These are phyloP conservation scores for Miscanthus lutarioriparius DNA, from an alignment of 176 grass and related monocot genomes.

Conservation along the genomic window DNA sequence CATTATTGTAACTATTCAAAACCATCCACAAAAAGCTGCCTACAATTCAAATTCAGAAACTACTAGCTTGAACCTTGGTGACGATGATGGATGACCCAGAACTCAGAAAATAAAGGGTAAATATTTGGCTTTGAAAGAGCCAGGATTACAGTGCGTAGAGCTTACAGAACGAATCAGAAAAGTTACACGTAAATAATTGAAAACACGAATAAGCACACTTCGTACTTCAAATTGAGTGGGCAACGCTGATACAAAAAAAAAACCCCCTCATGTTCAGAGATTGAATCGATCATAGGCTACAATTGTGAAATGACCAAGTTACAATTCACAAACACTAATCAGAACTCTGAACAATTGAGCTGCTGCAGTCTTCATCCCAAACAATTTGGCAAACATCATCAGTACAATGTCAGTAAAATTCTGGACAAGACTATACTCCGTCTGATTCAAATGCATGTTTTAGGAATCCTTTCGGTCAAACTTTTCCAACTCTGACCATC, in stretches of 20 bases:
- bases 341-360: background rate
- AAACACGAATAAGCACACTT: background rate
- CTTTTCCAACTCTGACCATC: background rate
- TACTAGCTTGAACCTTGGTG: background rate
- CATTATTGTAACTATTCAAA: background rate
- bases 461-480: background rate
- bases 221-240: background rate
- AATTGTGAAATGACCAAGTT: background rate
- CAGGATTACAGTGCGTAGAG: background rate
- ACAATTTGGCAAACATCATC: background rate
- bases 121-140: background rate
- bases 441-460: background rate
- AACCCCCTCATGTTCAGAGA: background rate
- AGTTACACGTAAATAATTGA: background rate
- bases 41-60: background rate
- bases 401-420: background rate
- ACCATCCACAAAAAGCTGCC: background rate
- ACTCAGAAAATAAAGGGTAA: background rate
- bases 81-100: background rate
- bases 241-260: background rate
- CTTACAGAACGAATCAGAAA: background rate
- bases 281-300: background rate
- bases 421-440: background rate
- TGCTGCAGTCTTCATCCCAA: background rate
- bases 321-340: constrained; percentile 2